phyloP scores from a whole-genome alignment of 306 rosid species.

The Hippophae tibetana region DNA sequence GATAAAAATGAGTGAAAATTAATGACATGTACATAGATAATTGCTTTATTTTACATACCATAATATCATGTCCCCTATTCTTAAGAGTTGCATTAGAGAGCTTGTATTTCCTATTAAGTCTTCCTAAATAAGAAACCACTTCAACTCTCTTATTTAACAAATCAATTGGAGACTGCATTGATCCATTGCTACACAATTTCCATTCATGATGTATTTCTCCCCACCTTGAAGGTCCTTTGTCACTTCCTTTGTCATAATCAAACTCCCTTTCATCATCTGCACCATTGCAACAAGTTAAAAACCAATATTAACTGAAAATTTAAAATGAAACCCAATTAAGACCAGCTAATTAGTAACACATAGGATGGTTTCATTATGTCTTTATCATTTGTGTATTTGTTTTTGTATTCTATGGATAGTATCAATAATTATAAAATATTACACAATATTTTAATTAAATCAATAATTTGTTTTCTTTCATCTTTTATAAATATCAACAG shows the following conservation, averaged over 20 bases:
- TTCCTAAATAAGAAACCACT: constrained; percentile 26
- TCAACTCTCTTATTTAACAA: constrained; percentile 34
- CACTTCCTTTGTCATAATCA: constrained; percentile 26
- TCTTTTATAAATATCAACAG: not conserved
- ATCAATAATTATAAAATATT: too few species aligned
- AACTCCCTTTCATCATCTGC: constrained; percentile 57
- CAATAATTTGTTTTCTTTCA: too few species aligned
- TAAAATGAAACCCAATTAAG: too few species aligned
- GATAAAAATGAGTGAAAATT: not conserved
- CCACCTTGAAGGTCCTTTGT: constrained; percentile 56
- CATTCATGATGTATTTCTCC: constrained; percentile 51
- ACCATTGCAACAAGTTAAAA: not conserved
- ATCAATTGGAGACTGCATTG: constrained; percentile 74
- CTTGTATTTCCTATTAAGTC: constrained; percentile 25
- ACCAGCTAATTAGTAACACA: too few species aligned
- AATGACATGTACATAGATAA: not conserved
- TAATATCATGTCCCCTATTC: constrained; percentile 67
- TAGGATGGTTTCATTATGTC: not conserved
- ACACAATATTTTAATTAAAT: too few species aligned
- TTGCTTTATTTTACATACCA: constrained; percentile 23
- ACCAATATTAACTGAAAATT: not conserved
- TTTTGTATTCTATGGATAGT: not conserved
- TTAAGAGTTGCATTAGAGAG: constrained; percentile 51
- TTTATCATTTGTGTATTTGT: not conserved
- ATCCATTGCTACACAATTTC: constrained; percentile 42